Evolutionary conservation across 2,329 filamentous ascomycete species (phyloP).

Genomic region (Apiospora marii): DNA sequence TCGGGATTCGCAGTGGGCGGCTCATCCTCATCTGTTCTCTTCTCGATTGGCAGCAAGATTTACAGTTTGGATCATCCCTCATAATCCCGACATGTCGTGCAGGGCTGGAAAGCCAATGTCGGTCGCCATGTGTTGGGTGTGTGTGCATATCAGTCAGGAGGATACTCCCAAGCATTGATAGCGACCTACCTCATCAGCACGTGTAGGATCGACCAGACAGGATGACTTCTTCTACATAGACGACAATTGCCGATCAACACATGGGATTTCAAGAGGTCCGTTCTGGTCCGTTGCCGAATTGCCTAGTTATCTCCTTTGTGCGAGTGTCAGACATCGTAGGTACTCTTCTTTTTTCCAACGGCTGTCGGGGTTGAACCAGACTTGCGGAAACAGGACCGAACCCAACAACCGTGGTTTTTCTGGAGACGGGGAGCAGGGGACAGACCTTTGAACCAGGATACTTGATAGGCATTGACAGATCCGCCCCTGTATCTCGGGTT

Average conservation of each 20-base stretch:
- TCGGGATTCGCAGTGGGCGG: conserved; percentile 9
- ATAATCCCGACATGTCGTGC: conserved; percentile 8
- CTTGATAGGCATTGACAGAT: conserved; percentile 13
- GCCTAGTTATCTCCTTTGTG: conserved; percentile 17
- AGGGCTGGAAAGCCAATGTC: conserved; percentile 4
- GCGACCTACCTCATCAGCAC: background rate
- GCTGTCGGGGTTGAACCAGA: conserved; percentile 19
- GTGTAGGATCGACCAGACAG: background rate
- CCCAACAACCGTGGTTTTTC: conserved; percentile 16
- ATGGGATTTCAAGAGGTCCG: background rate
- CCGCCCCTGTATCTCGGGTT: conserved; percentile 15
- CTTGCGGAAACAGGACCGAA: conserved; percentile 12
- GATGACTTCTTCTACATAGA: background rate
- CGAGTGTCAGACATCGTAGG: background rate
- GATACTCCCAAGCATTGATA: background rate
- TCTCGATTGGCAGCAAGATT: background rate
- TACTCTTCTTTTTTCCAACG: background rate
- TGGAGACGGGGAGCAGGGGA: conserved; percentile 3
- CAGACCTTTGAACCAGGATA: conserved; percentile 3
- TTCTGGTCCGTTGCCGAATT: background rate
- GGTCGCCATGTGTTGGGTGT: too few relatives aligned
- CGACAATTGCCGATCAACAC: background rate
- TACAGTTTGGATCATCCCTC: conserved; percentile 13
- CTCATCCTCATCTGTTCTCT: background rate
- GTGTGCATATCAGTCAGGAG: background rate